Percentiles rank a stretch among this genome's conserved stretches.
Conservation (phyloP, 2,329 filamentous ascomycete species). For the Trichoderma sp. region DNA sequence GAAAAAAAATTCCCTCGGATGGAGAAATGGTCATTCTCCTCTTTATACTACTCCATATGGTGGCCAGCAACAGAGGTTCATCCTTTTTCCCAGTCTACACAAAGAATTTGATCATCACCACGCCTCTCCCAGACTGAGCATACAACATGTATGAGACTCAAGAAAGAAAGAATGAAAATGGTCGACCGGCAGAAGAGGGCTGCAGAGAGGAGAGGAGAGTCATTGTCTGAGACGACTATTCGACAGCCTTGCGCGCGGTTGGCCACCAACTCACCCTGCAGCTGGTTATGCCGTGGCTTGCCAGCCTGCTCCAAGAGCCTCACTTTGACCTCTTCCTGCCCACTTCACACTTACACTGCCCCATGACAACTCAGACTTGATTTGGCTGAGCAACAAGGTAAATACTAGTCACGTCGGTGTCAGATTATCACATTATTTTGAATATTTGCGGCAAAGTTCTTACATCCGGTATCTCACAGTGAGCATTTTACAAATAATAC, state of each 20-base stretch:
- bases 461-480: slow-evolving; percentile 9
- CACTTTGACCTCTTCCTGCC: not conserved
- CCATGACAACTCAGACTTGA: not conserved
- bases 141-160: not conserved
- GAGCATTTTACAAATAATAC: not conserved
- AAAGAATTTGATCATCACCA: not conserved
- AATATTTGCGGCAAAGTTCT: slow-evolving; percentile 13
- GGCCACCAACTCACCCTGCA: slow-evolving; percentile 6
- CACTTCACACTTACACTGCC: not conserved
- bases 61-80: not conserved
- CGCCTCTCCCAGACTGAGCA: not conserved
- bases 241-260: slow-evolving; percentile 8
- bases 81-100: not conserved
- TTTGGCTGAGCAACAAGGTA: not conserved
- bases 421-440: not conserved
- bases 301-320: not conserved
- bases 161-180: not conserved
- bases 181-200: not conserved
- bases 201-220: not conserved
- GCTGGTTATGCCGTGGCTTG: not conserved
- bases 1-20: slow-evolving; percentile 12
- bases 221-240: not conserved
- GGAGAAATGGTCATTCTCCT: slow-evolving; percentile 11
- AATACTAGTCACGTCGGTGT: not conserved
- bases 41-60: slow-evolving; percentile 1